Evolutionary conservation across 306 rosid species (phyloP).

Genomic region (Fragaria vesca): DNA sequence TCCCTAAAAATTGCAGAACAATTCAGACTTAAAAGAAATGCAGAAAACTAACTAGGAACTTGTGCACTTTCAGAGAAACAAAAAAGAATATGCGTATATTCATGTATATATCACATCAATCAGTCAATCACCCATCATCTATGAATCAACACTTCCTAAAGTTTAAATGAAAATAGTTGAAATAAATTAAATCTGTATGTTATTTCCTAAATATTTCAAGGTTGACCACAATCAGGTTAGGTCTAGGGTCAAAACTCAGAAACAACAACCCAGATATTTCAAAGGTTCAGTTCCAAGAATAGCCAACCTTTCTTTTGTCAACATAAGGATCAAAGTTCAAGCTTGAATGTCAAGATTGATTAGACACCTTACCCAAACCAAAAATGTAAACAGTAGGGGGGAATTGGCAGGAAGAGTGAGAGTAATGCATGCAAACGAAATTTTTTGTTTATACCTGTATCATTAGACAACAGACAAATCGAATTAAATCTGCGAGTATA

Average conservation of each 20-base stretch:
- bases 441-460: background rate
- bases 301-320: background rate
- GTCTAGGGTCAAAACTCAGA: slow-evolving; percentile 3
- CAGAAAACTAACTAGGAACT: background rate
- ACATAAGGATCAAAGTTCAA: background rate
- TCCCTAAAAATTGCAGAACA: background rate
- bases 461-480: background rate
- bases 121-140: background rate
- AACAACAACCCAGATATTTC: background rate
- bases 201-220: no score
- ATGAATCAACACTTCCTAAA: background rate
- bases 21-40: background rate
- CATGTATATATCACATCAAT: background rate
- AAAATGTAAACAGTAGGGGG: background rate
- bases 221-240: background rate
- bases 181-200: no score
- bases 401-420: background rate
- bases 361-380: background rate
- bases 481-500: background rate
- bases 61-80: background rate
- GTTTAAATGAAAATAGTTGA: no score
- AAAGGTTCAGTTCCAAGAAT: background rate
- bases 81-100: background rate
- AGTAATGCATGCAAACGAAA: background rate
- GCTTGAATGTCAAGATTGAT: background rate